These are phyloP conservation scores for Brettanomyces sp. DNA, from an alignment of 805 yeast species.

Conservation along the genomic window DNA sequence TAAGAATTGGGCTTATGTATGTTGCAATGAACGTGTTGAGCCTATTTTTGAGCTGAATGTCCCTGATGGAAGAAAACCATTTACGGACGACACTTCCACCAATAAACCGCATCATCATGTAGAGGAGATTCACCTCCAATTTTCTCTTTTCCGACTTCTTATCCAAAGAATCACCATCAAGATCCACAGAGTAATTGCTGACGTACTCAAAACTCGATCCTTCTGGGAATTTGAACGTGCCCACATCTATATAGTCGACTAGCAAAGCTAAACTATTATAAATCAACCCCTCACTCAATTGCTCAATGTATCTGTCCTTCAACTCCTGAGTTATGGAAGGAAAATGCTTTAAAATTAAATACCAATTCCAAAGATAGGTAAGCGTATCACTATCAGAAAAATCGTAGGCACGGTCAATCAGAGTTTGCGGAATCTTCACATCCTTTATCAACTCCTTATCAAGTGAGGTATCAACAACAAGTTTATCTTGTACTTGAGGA, in stretches of 20 bases:
- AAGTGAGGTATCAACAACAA: slow-evolving; percentile 54
- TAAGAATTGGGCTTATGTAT: slow-evolving; percentile 55
- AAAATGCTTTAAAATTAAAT: slow-evolving; percentile 50
- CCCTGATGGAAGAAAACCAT: slow-evolving; percentile 68
- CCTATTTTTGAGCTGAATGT: slow-evolving; percentile 48
- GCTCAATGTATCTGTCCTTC: slow-evolving; percentile 49
- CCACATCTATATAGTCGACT: slow-evolving; percentile 42
- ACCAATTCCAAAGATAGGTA: slow-evolving; percentile 60
- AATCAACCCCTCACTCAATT: slow-evolving; percentile 44
- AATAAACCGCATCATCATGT: slow-evolving; percentile 35
- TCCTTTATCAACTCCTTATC: slow-evolving; percentile 28
- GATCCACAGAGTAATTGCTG: slow-evolving; percentile 14
- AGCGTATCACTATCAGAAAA: slow-evolving; percentile 32
- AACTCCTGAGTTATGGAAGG: slow-evolving; percentile 55
- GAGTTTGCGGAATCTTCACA: slow-evolving; percentile 30
- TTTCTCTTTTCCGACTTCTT: slow-evolving; percentile 26
- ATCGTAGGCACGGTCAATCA: slow-evolving; percentile 28
- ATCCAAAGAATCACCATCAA: slow-evolving; percentile 8
- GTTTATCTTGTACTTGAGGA: slow-evolving; percentile 41
- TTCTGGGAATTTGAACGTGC: slow-evolving; percentile 10
- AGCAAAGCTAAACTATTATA: slow-evolving; percentile 42
- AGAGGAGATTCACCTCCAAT: slow-evolving; percentile 42
- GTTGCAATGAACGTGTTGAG: slow-evolving; percentile 56
- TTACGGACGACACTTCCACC: slow-evolving; percentile 54
- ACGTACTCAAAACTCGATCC: slow-evolving; percentile 18